These are phyloP conservation scores for Botryosphaeria agaves DNA, from an alignment of 2,329 filamentous ascomycete species.

Conservation along the genomic window DNA sequence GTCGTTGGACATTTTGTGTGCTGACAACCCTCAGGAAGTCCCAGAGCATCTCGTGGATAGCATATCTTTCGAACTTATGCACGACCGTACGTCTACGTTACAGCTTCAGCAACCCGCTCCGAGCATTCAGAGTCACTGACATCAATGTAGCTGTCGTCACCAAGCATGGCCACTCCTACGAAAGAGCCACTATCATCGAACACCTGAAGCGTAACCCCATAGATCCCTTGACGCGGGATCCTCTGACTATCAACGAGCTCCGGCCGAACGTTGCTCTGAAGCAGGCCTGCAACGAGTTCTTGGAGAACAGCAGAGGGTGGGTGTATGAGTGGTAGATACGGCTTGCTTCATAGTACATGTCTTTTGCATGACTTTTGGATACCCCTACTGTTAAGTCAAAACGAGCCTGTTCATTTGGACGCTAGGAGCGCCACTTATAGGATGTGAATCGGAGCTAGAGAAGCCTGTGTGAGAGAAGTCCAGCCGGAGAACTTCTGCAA, in stretches of 20 bases:
- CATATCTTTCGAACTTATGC: constrained; percentile 57
- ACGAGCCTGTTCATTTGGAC: too few species aligned
- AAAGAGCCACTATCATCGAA: constrained; percentile 69
- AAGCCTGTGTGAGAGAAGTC: too few species aligned
- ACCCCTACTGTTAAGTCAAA: too few species aligned
- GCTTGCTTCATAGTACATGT: too few species aligned
- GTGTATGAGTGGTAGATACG: constrained; percentile 87
- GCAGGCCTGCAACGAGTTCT: constrained; percentile 69
- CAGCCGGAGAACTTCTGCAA: too few species aligned
- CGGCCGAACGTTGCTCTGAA: constrained; percentile 68
- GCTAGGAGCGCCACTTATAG: too few species aligned
- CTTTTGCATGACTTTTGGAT: too few species aligned
- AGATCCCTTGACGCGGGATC: constrained; percentile 73
- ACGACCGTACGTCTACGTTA: constrained; percentile 37
- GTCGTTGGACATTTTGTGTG: too few species aligned
- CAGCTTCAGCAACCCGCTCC: neutral
- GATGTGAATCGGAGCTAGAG: too few species aligned
- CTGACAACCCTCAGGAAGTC: constrained; percentile 32
- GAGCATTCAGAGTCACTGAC: constrained; percentile 9
- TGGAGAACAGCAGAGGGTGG: constrained; percentile 68
- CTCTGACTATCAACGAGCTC: constrained; percentile 50
- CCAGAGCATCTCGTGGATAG: constrained; percentile 66
- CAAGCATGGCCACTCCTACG: constrained; percentile 79
- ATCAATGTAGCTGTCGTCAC: constrained; percentile 39
- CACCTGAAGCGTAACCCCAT: constrained; percentile 58